Evolutionary conservation across 2,329 filamentous ascomycete species (phyloP).

Genomic region (Sarocladium kiliense): DNA sequence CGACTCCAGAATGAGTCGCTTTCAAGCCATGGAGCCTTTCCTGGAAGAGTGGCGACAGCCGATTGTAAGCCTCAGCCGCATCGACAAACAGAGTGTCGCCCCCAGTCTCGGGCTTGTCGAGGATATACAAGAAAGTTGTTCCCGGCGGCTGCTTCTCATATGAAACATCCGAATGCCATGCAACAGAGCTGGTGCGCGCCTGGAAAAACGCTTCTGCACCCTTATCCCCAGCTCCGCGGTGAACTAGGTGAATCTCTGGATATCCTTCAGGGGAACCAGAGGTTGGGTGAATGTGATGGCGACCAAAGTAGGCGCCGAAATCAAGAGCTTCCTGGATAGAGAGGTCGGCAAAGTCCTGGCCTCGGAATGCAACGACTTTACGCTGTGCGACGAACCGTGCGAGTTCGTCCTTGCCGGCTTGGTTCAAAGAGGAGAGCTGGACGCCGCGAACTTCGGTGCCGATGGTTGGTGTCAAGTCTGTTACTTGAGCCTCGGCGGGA

Average conservation of each 20-base stretch:
- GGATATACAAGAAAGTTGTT: conserved; percentile 81
- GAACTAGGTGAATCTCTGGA: conserved; percentile 76
- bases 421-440: conserved; percentile 62
- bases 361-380: conserved; percentile 76
- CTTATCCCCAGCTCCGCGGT: conserved; percentile 53
- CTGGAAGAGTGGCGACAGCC: conserved; percentile 69
- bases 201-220: conserved; percentile 56
- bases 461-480: conserved; percentile 66
- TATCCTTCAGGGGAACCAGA: conserved; percentile 68
- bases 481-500: conserved; percentile 41
- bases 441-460: conserved; percentile 69
- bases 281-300: conserved; percentile 77
- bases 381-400: conserved; percentile 70
- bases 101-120: conserved; percentile 75
- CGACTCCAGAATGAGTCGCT: conserved; percentile 69
- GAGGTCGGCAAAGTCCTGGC: conserved; percentile 67
- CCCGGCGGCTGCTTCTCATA: conserved; percentile 87
- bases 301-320: conserved; percentile 71
- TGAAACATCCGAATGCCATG: conserved; percentile 85
- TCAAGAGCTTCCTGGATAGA: conserved; percentile 65
- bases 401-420: conserved; percentile 70
- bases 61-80: conserved; percentile 68
- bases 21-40: conserved; percentile 71
- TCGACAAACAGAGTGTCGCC: conserved; percentile 77
- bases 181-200: conserved; percentile 71